These are phyloP conservation scores for Tulasnella calospora DNA, from an alignment of 768 basidiomycete genomes.

Conservation along the genomic window DNA sequence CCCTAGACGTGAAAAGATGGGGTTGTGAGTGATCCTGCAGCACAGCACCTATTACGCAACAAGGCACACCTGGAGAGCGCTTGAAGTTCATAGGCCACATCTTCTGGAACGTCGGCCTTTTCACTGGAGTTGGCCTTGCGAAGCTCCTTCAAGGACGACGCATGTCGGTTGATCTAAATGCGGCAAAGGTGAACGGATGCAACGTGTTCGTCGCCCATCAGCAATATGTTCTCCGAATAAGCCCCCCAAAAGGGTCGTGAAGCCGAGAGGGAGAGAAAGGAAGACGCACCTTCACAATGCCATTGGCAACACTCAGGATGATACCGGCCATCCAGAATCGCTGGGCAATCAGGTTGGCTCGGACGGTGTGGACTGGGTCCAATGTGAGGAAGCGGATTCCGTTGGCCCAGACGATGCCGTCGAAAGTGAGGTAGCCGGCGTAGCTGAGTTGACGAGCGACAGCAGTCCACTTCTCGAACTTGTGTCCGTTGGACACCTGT, in stretches of 20 bases:
- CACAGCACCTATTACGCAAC: background rate
- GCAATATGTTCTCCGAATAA: constrained; percentile 22
- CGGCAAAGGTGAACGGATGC: background rate
- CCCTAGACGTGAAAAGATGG: constrained; percentile 38
- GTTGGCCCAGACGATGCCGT: constrained; percentile 83
- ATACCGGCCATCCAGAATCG: constrained; percentile 89
- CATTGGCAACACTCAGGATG: constrained; percentile 66
- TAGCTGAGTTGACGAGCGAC: constrained; percentile 82
- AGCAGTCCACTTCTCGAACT: constrained; percentile 65
- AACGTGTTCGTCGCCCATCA: background rate
- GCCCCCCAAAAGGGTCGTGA: background rate
- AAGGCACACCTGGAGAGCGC: constrained; percentile 2
- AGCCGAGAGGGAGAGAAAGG: background rate
- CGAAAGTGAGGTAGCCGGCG: constrained; percentile 79
- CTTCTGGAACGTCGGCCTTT: constrained; percentile 54
- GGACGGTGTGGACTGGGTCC: constrained; percentile 55
- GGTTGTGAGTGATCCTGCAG: constrained; percentile 25
- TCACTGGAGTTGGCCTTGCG: constrained; percentile 45
- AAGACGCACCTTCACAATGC: constrained; percentile 57
- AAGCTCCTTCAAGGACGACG: constrained; percentile 25
- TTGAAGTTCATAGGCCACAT: background rate
- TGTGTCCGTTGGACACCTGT: constrained; percentile 41
- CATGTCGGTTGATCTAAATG: constrained; percentile 12
- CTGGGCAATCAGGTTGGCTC: constrained; percentile 61
- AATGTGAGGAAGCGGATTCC: constrained; percentile 59